Conservation (phyloP, 1,284 basidiomycete species). For the Irpex rosettiformis region DNA sequence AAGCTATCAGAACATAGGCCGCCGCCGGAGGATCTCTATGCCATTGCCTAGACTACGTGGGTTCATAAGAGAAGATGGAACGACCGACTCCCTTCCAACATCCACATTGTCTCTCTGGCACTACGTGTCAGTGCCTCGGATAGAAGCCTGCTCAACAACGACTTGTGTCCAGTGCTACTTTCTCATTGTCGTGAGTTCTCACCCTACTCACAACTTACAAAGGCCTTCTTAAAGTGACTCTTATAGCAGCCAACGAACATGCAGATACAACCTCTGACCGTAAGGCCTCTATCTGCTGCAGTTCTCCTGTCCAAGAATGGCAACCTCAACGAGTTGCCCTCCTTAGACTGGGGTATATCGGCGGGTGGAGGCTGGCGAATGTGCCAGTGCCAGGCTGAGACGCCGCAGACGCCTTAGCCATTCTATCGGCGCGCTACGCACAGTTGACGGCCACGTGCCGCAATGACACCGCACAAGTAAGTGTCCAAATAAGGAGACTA, state of each 20-base stretch:
- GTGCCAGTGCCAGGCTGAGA: neutral
- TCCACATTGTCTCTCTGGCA: neutral
- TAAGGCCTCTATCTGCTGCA: neutral
- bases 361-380: neutral
- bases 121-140: no score
- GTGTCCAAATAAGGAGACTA: neutral
- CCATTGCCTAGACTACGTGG: neutral
- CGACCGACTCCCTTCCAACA: neutral
- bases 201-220: no score
- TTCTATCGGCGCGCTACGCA: neutral
- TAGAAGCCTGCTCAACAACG: no score
- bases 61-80: neutral
- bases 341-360: neutral
- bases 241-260: no score
- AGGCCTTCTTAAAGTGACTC: no score
- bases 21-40: no score
- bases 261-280: no score
- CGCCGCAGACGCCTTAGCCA: neutral
- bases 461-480: slow-evolving; percentile 2
- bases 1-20: no score
- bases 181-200: no score
- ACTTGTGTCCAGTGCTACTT: no score
- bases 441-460: neutral
- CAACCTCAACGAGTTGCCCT: neutral
- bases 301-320: neutral